Conservation (phyloP, 1,139 yeast species). For the Geotrichum macrosporum region DNA sequence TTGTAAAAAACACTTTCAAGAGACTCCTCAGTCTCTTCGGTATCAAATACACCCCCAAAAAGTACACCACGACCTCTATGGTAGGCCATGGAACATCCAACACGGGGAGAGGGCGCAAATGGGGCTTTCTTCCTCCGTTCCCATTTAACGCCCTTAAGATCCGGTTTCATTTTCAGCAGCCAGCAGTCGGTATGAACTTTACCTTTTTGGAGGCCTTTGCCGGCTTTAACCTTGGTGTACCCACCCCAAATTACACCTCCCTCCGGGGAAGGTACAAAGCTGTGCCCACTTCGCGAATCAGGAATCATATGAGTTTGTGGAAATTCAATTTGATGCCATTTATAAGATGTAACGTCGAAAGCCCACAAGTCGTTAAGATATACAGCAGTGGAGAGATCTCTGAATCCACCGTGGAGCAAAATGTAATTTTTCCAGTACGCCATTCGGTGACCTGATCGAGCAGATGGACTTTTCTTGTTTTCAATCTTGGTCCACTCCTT, state of each 20-base stretch:
- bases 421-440: constrained; percentile 88
- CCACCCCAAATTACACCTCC: constrained; percentile 93
- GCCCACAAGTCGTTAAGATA: constrained; percentile 87
- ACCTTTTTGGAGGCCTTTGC: constrained; percentile 85
- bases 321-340: constrained; percentile 87
- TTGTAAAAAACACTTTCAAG: constrained; percentile 82
- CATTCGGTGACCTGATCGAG: constrained; percentile 90
- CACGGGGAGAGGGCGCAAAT: constrained; percentile 83
- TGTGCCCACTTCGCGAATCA: constrained; percentile 92
- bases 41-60: constrained; percentile 95
- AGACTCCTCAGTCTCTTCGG: constrained; percentile 90
- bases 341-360: constrained; percentile 81
- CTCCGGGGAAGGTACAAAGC: constrained; percentile 72
- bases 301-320: constrained; percentile 79
- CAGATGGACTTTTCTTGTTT: constrained; percentile 66
- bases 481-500: constrained; percentile 92
- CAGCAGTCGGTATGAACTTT: constrained; percentile 86
- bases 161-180: constrained; percentile 83
- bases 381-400: constrained; percentile 79
- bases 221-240: constrained; percentile 86
- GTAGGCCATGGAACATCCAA: constrained; percentile 85
- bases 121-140: constrained; percentile 89
- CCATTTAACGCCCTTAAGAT: constrained; percentile 74
- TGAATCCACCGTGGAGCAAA: constrained; percentile 83
- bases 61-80: constrained; percentile 91